These are phyloP conservation scores for Hypomyces perniciosus DNA, from an alignment of 2,329 filamentous ascomycete species.

Conservation along the genomic window DNA sequence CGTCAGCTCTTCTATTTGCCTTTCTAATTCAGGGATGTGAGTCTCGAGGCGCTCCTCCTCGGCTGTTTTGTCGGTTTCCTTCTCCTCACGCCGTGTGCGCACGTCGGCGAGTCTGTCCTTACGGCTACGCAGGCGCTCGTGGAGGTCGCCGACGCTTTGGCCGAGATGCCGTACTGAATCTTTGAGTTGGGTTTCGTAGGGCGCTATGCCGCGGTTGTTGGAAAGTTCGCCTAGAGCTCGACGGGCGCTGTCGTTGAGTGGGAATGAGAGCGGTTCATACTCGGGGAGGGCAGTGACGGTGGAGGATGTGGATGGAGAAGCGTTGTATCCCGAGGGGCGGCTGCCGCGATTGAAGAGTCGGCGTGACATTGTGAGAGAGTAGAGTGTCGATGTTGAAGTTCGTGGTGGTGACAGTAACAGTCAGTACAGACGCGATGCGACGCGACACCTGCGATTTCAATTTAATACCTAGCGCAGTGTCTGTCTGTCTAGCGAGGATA, in stretches of 20 bases:
- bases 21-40: conserved; percentile 34
- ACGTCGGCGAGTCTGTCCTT: conserved; percentile 27
- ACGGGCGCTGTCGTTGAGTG: conserved; percentile 35
- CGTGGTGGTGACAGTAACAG: not conserved
- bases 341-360: conserved; percentile 25
- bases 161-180: conserved; percentile 39
- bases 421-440: too few species aligned
- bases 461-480: too few species aligned
- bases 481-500: too few species aligned
- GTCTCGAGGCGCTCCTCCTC: conserved; percentile 34
- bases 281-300: conserved; percentile 33
- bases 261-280: conserved; percentile 44
- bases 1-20: conserved; percentile 37
- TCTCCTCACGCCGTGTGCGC: conserved; percentile 32
- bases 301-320: conserved; percentile 17
- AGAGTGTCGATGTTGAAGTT: not conserved
- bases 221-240: conserved; percentile 38
- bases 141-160: conserved; percentile 41
- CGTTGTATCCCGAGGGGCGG: conserved; percentile 4
- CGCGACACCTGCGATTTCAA: too few species aligned
- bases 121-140: conserved; percentile 40
- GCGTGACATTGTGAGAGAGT: conserved; percentile 24
- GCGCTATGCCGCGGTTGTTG: conserved; percentile 33
- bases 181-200: conserved; percentile 42
- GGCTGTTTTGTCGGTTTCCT: conserved; percentile 28